Conservation (phyloP, 2,329 filamentous ascomycete genomes). For the Exophiala sideris region DNA sequence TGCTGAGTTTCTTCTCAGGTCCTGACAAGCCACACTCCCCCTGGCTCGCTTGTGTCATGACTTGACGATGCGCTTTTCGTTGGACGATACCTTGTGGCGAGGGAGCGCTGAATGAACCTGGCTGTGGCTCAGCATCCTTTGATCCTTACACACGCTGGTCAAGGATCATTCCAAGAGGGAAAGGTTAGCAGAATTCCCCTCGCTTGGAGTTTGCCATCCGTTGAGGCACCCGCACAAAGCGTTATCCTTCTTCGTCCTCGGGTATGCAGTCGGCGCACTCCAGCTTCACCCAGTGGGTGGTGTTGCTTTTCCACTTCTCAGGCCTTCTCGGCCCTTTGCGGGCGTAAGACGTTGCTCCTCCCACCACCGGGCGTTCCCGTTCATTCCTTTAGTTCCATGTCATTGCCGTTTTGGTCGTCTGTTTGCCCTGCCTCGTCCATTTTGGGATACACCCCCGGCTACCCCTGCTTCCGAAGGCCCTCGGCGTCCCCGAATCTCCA, state of each 20-base stretch:
- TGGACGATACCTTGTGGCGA: no score
- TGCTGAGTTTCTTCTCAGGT: not conserved
- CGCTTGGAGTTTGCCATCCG: not conserved
- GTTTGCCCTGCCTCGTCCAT: slow-evolving; percentile 11
- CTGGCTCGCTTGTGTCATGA: not conserved
- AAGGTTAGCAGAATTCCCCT: not conserved
- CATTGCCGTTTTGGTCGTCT: slow-evolving; percentile 2
- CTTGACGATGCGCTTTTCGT: no score
- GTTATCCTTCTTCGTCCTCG: slow-evolving; percentile 11
- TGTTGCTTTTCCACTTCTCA: not conserved
- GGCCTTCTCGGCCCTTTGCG: not conserved
- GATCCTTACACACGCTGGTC: not conserved
- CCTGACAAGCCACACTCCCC: slow-evolving; percentile 5
- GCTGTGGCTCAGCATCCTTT: not conserved
- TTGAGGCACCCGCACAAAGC: not conserved
- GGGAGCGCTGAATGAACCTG: no score
- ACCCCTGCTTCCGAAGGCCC: slow-evolving; percentile 3
- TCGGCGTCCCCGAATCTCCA: slow-evolving; percentile 11
- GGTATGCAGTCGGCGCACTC: not conserved
- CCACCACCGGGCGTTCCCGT: not conserved
- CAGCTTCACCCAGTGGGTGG: not conserved
- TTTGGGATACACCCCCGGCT: slow-evolving; percentile 9
- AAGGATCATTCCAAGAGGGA: not conserved
- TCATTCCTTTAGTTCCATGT: not conserved
- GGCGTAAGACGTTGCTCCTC: not conserved